Conservation (phyloP, 129 eudicot species). For the Saussurea involucrata region DNA sequence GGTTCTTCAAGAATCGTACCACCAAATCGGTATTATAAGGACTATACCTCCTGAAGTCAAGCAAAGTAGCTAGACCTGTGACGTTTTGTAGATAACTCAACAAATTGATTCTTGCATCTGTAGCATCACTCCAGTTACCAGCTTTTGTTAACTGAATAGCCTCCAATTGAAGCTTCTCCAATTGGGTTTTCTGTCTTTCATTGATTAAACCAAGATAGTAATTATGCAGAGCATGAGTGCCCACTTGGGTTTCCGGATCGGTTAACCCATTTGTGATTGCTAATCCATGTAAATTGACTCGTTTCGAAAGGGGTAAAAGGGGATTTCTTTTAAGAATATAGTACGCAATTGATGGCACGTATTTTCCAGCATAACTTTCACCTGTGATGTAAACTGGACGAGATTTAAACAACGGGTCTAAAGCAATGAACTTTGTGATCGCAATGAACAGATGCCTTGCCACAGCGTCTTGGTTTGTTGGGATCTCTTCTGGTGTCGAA, state of each 20-base stretch:
- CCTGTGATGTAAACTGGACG: not conserved
- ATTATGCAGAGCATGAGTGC: constrained; percentile 53
- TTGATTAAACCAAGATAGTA: constrained; percentile 54
- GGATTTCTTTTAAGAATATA: not conserved
- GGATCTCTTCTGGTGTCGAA: constrained; percentile 46
- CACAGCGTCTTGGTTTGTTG: constrained; percentile 47
- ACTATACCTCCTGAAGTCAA: constrained; percentile 46
- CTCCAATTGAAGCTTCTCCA: constrained; percentile 33
- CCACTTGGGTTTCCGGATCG: constrained; percentile 54
- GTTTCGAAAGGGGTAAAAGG: not conserved
- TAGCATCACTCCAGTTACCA: constrained; percentile 53
- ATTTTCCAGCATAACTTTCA: not conserved
- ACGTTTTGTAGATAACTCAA: constrained; percentile 31
- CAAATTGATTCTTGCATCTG: constrained; percentile 40
- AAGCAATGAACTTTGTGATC: constrained; percentile 22
- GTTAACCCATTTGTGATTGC: constrained; percentile 68
- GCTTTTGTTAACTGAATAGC: not conserved
- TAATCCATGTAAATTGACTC: constrained; percentile 22
- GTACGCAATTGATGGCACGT: not conserved
- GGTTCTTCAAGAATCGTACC: not conserved
- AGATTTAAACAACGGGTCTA: not conserved
- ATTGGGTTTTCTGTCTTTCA: constrained; percentile 43
- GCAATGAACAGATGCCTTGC: constrained; percentile 53
- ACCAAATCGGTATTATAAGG: constrained; percentile 46
- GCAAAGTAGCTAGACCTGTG: constrained; percentile 27